Conservation (phyloP, 2,329 filamentous ascomycete genomes). For the Aureobasidium lini region DNA sequence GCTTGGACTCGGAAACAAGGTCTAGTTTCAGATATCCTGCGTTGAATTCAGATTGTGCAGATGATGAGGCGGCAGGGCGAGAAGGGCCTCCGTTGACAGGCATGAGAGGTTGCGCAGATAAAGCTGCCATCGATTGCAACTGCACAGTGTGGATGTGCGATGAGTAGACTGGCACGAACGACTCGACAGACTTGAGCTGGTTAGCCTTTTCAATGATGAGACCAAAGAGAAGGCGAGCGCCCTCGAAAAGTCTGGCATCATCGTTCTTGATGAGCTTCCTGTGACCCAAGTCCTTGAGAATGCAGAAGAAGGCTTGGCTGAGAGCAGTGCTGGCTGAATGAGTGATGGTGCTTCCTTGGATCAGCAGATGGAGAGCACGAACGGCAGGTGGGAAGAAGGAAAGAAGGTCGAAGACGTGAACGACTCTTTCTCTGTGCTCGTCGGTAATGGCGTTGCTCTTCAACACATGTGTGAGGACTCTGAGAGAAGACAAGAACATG, state of each 20-base stretch:
- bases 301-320: constrained; percentile 24
- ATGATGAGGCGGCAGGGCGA: not conserved
- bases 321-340: constrained; percentile 27
- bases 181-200: not conserved
- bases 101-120: not conserved
- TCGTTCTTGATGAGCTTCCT: constrained; percentile 23
- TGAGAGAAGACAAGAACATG: constrained; percentile 29
- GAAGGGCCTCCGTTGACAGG: not conserved
- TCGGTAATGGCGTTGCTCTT: constrained; percentile 22
- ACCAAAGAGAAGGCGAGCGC: constrained; percentile 29
- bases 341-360: constrained; percentile 26
- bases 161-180: not conserved
- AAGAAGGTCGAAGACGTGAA: constrained; percentile 26
- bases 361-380: constrained; percentile 27
- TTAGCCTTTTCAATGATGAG: constrained; percentile 30
- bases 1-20: not conserved
- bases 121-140: not conserved
- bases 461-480: constrained; percentile 24
- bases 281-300: constrained; percentile 25
- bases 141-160: not conserved
- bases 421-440: not conserved
- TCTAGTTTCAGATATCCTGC: not conserved
- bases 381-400: constrained; percentile 29
- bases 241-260: constrained; percentile 26
- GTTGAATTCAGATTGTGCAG: not conserved